Conservation (phyloP, 2,329 filamentous ascomycete genomes). For the Neofusicoccum umdonicola region DNA sequence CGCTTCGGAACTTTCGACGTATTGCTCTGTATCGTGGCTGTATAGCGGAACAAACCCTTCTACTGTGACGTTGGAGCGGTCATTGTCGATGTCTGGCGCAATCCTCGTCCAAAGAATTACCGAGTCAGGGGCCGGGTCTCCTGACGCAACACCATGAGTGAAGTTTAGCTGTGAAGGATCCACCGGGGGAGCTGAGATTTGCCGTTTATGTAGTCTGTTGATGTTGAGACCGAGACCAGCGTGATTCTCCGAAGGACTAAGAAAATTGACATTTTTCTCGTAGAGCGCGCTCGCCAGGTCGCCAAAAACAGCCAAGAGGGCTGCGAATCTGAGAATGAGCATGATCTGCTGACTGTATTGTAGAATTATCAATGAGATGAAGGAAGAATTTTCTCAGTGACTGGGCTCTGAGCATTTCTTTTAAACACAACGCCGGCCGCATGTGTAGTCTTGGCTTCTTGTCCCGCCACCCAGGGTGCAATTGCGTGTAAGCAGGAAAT, state of each 20-base stretch:
- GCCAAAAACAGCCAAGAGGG: neutral
- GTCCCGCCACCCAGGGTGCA: neutral
- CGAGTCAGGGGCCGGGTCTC: slow-evolving; percentile 40
- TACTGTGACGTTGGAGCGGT: slow-evolving; percentile 43
- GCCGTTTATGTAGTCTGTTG: slow-evolving; percentile 55
- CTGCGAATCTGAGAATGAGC: neutral
- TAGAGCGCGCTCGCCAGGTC: neutral
- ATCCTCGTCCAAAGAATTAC: slow-evolving; percentile 44
- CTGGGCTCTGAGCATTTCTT: neutral
- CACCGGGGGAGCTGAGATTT: slow-evolving; percentile 42
- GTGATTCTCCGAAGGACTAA: slow-evolving; percentile 61
- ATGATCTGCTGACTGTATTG: neutral
- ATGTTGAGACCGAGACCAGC: slow-evolving; percentile 60
- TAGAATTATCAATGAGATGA: too few relatives aligned
- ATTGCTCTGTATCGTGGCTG: slow-evolving; percentile 45
- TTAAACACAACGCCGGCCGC: neutral
- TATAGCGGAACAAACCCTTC: slow-evolving; percentile 51
- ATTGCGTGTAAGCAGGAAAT: neutral
- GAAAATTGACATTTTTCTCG: slow-evolving; percentile 59
- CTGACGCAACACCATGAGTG: slow-evolving; percentile 54
- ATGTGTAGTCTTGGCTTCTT: neutral
- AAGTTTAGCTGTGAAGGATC: slow-evolving; percentile 55
- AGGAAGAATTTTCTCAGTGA: neutral
- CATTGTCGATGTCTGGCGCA: slow-evolving; percentile 34
- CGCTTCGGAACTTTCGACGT: slow-evolving; percentile 52